A percentile compares a stretch with the other conserved stretches of the same genome.
Evolutionary conservation across 129 eudicot genomes (phyloP).

Genomic region (Centella asiatica): DNA sequence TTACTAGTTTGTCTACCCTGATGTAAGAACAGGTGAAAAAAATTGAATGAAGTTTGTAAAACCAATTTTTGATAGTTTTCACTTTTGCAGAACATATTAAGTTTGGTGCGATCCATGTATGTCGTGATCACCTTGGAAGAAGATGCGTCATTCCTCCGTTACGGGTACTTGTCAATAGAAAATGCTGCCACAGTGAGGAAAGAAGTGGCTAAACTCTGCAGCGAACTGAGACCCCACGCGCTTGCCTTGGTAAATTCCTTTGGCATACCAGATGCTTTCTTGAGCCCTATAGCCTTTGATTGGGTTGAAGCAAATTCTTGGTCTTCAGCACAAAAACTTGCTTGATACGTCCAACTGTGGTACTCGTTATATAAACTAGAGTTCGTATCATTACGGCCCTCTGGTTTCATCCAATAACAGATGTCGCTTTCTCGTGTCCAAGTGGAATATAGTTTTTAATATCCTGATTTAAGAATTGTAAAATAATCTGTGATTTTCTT

Average conservation of each 20-base stretch:
- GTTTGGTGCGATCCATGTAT: conserved; percentile 69
- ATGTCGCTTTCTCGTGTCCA: too few species aligned
- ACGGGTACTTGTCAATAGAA: conserved; percentile 63
- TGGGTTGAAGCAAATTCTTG: conserved; percentile 90
- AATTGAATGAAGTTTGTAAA: neutral
- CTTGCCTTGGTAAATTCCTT: conserved; percentile 70
- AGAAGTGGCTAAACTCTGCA: conserved; percentile 68
- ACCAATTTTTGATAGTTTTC: neutral
- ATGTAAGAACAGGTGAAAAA: neutral
- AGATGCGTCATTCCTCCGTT: conserved; percentile 82
- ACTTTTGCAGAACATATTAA: conserved; percentile 54
- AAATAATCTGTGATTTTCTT: too few species aligned
- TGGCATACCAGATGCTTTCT: conserved; percentile 92
- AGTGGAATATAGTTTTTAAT: too few species aligned
- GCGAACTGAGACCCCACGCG: conserved; percentile 85
- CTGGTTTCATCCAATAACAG: too few species aligned
- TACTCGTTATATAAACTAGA: too few species aligned
- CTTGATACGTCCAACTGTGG: too few species aligned
- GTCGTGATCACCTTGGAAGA: conserved; percentile 64
- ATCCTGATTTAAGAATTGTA: too few species aligned
- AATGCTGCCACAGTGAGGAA: conserved; percentile 75
- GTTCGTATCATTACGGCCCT: too few species aligned
- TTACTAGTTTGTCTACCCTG: neutral
- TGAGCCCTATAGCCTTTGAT: conserved; percentile 80
- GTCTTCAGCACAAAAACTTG: conserved; percentile 37